These are phyloP conservation scores for Vaccinium myrtillus DNA, from an alignment of 148 eudicot genomes.

Conservation along the genomic window DNA sequence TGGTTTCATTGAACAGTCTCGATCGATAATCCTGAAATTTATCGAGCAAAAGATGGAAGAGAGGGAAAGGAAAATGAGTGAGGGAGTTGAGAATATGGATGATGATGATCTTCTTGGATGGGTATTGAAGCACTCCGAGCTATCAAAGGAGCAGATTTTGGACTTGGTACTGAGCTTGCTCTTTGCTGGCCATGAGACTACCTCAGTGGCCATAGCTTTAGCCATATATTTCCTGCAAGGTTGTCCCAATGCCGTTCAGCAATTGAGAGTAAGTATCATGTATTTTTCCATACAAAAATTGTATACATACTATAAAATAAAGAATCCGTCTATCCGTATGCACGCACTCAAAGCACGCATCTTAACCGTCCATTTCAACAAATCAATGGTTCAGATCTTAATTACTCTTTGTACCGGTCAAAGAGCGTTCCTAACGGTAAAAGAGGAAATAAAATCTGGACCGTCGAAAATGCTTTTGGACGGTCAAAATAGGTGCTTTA, in stretches of 20 bases:
- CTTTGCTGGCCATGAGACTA: slow-evolving; percentile 97
- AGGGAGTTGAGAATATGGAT: slow-evolving; percentile 29
- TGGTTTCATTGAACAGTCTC: slow-evolving; percentile 46
- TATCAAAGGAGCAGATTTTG: slow-evolving; percentile 88
- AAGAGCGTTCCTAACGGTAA: no score
- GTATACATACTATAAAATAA: no score
- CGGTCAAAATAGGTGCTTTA: no score
- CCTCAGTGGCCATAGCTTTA: slow-evolving; percentile 89
- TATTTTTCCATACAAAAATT: neutral
- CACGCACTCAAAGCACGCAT: no score
- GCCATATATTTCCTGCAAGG: slow-evolving; percentile 82
- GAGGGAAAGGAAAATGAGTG: slow-evolving; percentile 38
- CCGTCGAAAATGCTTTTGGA: no score
- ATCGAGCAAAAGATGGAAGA: slow-evolving; percentile 81
- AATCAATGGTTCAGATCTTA: no score
- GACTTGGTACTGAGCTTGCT: slow-evolving; percentile 85
- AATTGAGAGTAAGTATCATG: slow-evolving; percentile 53
- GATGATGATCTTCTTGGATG: slow-evolving; percentile 94
- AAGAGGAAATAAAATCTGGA: no score
- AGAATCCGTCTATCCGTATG: no score
- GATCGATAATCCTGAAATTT: slow-evolving; percentile 69
- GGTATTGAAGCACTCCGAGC: slow-evolving; percentile 76
- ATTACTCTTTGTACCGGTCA: no score
- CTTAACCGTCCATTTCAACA: no score
- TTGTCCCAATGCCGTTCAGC: slow-evolving; percentile 64